Conservation (phyloP, 2,329 filamentous ascomycete species). For the Trichophyton simii region DNA sequence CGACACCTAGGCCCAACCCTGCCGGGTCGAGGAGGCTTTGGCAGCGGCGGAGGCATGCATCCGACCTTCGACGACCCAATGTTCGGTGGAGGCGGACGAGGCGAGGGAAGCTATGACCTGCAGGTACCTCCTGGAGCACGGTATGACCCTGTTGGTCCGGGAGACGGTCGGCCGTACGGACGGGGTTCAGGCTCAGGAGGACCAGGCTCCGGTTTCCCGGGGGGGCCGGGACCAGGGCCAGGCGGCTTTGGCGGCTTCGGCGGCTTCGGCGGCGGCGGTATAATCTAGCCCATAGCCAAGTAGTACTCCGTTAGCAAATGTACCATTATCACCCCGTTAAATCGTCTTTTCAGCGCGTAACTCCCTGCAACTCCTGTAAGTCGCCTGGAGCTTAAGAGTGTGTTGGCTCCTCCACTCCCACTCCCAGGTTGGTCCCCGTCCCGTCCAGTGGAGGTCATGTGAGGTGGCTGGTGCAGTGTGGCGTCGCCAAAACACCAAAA, state of each 20-base stretch:
- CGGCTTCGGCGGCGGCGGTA: conserved; percentile 30
- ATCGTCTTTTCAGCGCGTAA: too few relatives aligned
- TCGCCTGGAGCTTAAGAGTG: too few relatives aligned
- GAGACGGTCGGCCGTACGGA: conserved; percentile 42
- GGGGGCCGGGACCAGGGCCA: conserved; percentile 40
- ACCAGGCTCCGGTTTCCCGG: conserved; percentile 19
- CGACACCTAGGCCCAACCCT: conserved; percentile 51
- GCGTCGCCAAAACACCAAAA: background rate
- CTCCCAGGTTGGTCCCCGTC: too few relatives aligned
- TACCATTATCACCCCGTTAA: too few relatives aligned
- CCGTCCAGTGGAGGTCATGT: background rate
- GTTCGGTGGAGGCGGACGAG: conserved; percentile 48
- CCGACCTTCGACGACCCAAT: conserved; percentile 88
- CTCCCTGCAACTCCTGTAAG: too few relatives aligned
- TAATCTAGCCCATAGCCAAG: conserved; percentile 14
- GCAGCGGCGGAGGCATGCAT: conserved; percentile 76
- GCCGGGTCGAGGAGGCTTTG: conserved; percentile 33
- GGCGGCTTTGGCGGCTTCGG: conserved; percentile 28
- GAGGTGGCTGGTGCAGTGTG: background rate
- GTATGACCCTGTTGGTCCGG: conserved; percentile 76
- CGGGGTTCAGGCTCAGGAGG: conserved; percentile 27
- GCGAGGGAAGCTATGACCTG: conserved; percentile 47
- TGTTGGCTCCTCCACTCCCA: too few relatives aligned
- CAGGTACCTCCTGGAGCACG: conserved; percentile 77
- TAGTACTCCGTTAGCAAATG: too few relatives aligned